Evolutionary conservation across 2,329 filamentous ascomycete genomes (phyloP), one percentile per base, ranked within the genome.

Genomic region (Didymella arachidicola): DNA sequence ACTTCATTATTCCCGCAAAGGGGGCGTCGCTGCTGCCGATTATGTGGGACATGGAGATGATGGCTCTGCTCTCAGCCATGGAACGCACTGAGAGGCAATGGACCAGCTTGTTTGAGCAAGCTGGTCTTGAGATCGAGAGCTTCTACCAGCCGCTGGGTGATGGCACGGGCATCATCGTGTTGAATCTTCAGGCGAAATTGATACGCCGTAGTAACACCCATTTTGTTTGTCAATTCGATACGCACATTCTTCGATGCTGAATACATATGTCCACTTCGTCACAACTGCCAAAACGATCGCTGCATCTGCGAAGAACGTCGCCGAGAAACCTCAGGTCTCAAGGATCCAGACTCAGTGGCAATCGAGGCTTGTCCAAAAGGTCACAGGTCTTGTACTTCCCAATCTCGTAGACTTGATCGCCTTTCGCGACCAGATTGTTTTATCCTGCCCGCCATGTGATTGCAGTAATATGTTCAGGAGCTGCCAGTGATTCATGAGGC

Each of bases 41-140:
- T 2, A 50, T 58, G 53, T 60, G 49, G 53, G 60, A 63, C 44
- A 45, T 63, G 32, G 18, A 60, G 29, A 63, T 63, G 60, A 61
- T 63, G 60, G 4, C 53, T 4, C 36, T 57, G 3, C 32, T 54
- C 0, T 49, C 60, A 12, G 57, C 53, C 3, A 59, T 57, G 56
- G 59, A 61, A 27, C 36, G 59, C 7, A 55, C 45, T 2, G 55
- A 59, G 29, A 47, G 18, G 22, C 51, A 61, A 18, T 61, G 59
- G 59, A 38, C 5, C 22, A 12, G 4, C 2, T 32, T 63, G 22
- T 57, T 63, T 25, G 32, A 39, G n/a, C 41, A 45, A 25, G 60
- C 53, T 16, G 60, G 58, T 7, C 36, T 63, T 12, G 32, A 42
- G 42, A 30, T 57, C 12, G 49, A 59, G 14, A 49, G 56, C 10